A percentile compares a stretch with the other conserved stretches of the same genome.
Conservation (phyloP, 129 eudicot genomes). For the Artemisia argyi region DNA sequence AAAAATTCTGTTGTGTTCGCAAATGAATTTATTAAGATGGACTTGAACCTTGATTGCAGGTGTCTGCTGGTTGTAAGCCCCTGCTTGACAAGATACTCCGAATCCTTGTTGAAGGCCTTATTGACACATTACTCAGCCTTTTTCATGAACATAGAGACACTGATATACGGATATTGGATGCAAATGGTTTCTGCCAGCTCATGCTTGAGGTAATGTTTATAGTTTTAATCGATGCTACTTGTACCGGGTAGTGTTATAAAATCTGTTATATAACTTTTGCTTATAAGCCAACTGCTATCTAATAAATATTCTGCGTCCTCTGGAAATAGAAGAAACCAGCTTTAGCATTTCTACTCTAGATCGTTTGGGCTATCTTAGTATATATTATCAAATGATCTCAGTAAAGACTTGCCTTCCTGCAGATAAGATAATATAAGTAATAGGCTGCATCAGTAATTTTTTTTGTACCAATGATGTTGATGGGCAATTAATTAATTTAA, state of each 20-base stretch:
- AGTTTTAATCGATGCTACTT: conserved; percentile 13
- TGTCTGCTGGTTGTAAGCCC: conserved; percentile 91
- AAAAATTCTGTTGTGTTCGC: background rate
- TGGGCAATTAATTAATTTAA: too few relatives aligned
- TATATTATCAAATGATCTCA: background rate
- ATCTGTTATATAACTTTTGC: background rate
- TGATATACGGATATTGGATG: conserved; percentile 77
- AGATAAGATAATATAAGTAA: background rate
- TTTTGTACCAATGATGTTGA: too few relatives aligned
- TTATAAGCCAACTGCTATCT: background rate
- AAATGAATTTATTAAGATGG: conserved; percentile 21
- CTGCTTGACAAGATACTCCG: conserved; percentile 86
- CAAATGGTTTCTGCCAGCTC: conserved; percentile 94
- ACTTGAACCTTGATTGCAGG: conserved; percentile 40
- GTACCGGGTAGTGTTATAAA: conserved; percentile 2
- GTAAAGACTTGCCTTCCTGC: background rate
- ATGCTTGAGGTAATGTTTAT: conserved; percentile 88
- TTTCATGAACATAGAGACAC: conserved; percentile 72
- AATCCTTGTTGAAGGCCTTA: conserved; percentile 82
- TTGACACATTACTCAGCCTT: conserved; percentile 85
- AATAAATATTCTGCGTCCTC: background rate
- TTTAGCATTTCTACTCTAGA: background rate
- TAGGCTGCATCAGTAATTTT: too few relatives aligned
- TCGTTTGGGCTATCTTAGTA: background rate
- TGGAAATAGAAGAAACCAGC: background rate